Conservation (phyloP, 2,329 filamentous ascomycete genomes). For the Septoria petroselini region DNA sequence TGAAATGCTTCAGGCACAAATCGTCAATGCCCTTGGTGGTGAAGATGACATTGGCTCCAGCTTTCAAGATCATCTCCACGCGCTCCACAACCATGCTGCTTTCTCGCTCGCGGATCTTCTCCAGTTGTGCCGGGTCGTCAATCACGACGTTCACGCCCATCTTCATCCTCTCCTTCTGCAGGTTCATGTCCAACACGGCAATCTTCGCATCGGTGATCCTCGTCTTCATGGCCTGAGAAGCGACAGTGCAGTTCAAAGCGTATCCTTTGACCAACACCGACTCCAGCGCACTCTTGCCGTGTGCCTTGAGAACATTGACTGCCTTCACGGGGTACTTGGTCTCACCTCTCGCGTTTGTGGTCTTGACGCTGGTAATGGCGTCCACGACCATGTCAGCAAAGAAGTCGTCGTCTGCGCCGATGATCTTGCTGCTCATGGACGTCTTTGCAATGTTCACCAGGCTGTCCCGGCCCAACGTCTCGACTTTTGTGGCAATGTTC, state of each 20-base stretch:
- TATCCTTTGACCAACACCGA: slow-evolving; percentile 93
- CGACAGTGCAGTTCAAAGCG: slow-evolving; percentile 96
- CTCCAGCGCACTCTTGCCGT: slow-evolving; percentile 87
- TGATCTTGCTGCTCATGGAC: slow-evolving; percentile 99
- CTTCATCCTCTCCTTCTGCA: slow-evolving; percentile 99
- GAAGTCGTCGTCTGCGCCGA: slow-evolving; percentile 92
- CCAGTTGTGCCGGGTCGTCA: slow-evolving; percentile 92
- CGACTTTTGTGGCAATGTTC: slow-evolving; percentile 94
- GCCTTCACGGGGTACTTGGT: slow-evolving; percentile 98
- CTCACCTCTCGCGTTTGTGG: slow-evolving; percentile 84
- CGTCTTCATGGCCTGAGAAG: slow-evolving; percentile 96
- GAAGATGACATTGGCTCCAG: slow-evolving; percentile 90
- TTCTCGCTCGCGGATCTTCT: slow-evolving; percentile 93
- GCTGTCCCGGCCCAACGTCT: slow-evolving; percentile 83
- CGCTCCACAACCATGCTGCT: slow-evolving; percentile 89
- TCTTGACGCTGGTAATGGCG: slow-evolving; percentile 91
- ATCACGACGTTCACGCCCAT: slow-evolving; percentile 97
- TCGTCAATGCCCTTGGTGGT: slow-evolving; percentile 99
- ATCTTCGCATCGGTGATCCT: slow-evolving; percentile 92
- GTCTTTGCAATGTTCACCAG: slow-evolving; percentile 95
- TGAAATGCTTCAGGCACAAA: slow-evolving; percentile 86
- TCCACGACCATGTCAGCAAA: slow-evolving; percentile 97
- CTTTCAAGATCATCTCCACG: slow-evolving; percentile 96
- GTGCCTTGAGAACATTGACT: slow-evolving; percentile 97
- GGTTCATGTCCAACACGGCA: slow-evolving; percentile 92